Evolutionary conservation across 2,329 filamentous ascomycete genomes (phyloP).

Genomic region (Akanthomyces dipterigenus): DNA sequence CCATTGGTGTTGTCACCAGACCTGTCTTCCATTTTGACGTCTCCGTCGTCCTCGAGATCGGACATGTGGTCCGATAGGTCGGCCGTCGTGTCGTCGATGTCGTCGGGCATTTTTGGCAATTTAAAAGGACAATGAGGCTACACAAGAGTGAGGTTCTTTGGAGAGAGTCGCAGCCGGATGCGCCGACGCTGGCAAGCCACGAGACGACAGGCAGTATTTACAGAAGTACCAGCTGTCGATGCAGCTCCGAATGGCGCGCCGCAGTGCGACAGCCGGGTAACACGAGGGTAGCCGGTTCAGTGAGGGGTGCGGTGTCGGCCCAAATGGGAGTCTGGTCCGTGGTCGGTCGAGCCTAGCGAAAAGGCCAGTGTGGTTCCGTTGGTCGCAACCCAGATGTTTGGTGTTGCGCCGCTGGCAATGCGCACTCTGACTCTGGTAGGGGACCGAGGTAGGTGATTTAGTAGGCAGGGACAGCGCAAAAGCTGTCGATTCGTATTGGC

Average conservation of each 20-base stretch:
- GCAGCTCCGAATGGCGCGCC: neutral
- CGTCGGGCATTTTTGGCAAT: constrained; percentile 47
- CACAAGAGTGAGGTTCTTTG: neutral
- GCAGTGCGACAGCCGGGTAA: neutral
- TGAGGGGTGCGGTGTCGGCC: neutral
- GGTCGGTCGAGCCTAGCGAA: neutral
- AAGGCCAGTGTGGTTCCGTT: neutral
- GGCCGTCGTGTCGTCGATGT: constrained; percentile 45
- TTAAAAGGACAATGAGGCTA: constrained; percentile 3
- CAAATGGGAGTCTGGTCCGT: neutral
- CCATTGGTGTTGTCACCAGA: constrained; percentile 42
- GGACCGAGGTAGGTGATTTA: neutral
- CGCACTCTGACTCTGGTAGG: neutral
- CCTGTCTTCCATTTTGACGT: constrained; percentile 39
- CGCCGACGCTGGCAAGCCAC: neutral
- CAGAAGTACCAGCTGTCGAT: neutral
- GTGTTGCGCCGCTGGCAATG: neutral
- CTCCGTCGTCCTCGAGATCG: constrained; percentile 52
- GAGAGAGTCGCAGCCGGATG: neutral
- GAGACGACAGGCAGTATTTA: neutral
- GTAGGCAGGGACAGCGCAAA: neutral
- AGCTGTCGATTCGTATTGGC: neutral
- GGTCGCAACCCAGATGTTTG: neutral
- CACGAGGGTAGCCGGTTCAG: neutral
- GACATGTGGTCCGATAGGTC: constrained; percentile 54